Conservation (phyloP, 2,329 filamentous ascomycete genomes). For the Lachnellula cervina region DNA sequence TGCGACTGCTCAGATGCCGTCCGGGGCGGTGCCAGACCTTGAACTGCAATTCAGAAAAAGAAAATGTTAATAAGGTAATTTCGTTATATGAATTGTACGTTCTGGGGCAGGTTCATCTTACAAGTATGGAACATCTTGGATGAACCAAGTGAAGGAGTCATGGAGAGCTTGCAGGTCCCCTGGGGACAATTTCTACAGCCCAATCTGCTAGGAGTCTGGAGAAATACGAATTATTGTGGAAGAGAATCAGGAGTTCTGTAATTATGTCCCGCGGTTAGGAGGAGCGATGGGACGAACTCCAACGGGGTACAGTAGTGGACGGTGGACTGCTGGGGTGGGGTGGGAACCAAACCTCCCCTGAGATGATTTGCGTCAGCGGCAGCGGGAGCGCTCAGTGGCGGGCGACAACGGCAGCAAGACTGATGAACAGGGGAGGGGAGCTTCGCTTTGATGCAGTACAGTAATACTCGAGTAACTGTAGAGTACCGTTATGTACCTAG, state of each 20-base stretch:
- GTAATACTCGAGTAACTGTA: neutral
- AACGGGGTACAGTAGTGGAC: neutral
- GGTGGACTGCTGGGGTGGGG: neutral
- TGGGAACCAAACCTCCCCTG: neutral
- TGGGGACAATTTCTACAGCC: neutral
- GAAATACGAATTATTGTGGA: neutral
- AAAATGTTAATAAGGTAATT: conserved; percentile 2
- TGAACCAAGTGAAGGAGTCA: conserved; percentile 27
- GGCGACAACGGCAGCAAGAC: neutral
- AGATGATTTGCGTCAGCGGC: neutral
- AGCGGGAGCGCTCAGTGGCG: conserved; percentile 1
- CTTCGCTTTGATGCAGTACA: neutral
- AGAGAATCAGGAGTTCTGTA: neutral
- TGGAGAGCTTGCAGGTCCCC: conserved; percentile 14
- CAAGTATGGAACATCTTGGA: conserved; percentile 33
- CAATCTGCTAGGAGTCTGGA: conserved; percentile 4
- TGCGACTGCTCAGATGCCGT: conserved; percentile 23
- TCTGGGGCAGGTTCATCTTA: conserved; percentile 16
- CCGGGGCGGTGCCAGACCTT: conserved; percentile 29
- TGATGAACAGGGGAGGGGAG: neutral
- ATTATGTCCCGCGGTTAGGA: neutral
- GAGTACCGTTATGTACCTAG: conserved; percentile 4
- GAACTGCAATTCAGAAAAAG: conserved; percentile 19
- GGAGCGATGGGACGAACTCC: neutral
- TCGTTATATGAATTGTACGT: neutral